phyloP scores from a whole-genome alignment of 352 stramenopile species.

The Pythium utonaiense region DNA sequence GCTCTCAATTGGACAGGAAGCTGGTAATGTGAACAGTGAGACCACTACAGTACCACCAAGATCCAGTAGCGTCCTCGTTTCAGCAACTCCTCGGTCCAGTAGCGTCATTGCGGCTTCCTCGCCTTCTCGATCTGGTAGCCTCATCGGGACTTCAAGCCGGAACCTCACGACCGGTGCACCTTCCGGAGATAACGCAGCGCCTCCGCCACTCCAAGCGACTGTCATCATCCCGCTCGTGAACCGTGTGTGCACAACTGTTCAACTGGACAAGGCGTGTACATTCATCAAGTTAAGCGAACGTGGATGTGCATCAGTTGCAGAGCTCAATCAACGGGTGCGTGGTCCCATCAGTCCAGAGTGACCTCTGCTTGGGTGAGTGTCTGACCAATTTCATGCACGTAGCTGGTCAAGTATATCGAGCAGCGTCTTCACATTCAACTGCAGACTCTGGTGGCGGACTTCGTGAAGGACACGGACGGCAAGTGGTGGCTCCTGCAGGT shows the following conservation, averaged over 20 bases:
- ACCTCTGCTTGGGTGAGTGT: background rate
- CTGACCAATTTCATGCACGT: background rate
- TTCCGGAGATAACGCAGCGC: background rate
- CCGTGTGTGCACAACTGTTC: constrained; percentile 59
- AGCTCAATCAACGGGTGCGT: constrained; percentile 67
- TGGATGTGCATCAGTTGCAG: constrained; percentile 54
- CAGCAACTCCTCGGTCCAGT: background rate
- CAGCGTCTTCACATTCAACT: constrained; percentile 53
- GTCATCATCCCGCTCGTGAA: constrained; percentile 33
- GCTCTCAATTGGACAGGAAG: constrained; percentile 16
- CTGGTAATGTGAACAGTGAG: background rate
- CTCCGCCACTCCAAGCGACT: background rate
- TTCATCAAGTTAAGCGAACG: constrained; percentile 82
- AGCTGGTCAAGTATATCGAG: constrained; percentile 78
- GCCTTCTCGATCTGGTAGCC: constrained; percentile 1
- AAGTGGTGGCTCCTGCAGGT: constrained; percentile 80
- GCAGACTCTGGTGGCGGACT: constrained; percentile 68
- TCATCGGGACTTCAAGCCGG: background rate
- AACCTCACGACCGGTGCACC: background rate
- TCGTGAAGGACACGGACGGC: constrained; percentile 58
- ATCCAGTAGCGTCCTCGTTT: background rate
- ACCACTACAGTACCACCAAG: background rate
- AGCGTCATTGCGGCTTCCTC: background rate
- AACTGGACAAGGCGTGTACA: constrained; percentile 60
- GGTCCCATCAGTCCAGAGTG: background rate